A percentile compares a stretch with the other conserved stretches of the same genome.
These are phyloP conservation scores for Cytospora mali DNA, from an alignment of 2,329 filamentous ascomycete genomes.

Conservation along the genomic window DNA sequence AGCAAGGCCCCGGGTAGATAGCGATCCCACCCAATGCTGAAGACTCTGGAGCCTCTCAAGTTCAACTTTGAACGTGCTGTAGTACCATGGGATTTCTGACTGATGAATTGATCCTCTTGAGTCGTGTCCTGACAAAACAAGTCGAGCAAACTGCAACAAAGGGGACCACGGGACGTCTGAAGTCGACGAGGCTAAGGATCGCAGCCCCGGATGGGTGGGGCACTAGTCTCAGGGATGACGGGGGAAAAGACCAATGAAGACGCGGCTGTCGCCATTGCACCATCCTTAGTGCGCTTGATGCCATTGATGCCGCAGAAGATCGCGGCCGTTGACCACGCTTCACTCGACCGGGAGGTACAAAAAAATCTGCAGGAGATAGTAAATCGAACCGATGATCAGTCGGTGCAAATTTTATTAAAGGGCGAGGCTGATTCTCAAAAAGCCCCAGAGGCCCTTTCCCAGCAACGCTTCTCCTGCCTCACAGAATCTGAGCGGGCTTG, in stretches of 20 bases:
- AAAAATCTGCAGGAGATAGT: not conserved
- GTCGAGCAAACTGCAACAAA: not conserved
- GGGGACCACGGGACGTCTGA: not conserved
- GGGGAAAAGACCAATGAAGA: not conserved
- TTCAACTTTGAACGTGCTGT: too few species aligned
- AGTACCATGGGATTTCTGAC: not conserved
- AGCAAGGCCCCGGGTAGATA: not conserved
- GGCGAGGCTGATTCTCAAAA: not conserved
- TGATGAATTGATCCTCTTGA: not conserved
- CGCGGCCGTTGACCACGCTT: conserved; percentile 7
- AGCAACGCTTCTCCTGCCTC: not conserved
- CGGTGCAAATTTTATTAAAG: not conserved
- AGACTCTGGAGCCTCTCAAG: too few species aligned
- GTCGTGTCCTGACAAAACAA: not conserved
- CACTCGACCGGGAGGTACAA: not conserved
- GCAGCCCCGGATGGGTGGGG: conserved; percentile 16
- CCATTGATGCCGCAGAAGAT: conserved; percentile 13
- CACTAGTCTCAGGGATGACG: not conserved
- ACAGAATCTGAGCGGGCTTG: too few species aligned
- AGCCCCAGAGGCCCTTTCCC: not conserved
- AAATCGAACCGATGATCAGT: not conserved
- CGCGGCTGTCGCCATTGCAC: conserved; percentile 11
- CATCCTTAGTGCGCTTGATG: conserved; percentile 21
- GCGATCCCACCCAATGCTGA: not conserved
- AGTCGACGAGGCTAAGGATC: not conserved